Conservation (phyloP, 306 rosid species). For the Begonia masoniana region DNA sequence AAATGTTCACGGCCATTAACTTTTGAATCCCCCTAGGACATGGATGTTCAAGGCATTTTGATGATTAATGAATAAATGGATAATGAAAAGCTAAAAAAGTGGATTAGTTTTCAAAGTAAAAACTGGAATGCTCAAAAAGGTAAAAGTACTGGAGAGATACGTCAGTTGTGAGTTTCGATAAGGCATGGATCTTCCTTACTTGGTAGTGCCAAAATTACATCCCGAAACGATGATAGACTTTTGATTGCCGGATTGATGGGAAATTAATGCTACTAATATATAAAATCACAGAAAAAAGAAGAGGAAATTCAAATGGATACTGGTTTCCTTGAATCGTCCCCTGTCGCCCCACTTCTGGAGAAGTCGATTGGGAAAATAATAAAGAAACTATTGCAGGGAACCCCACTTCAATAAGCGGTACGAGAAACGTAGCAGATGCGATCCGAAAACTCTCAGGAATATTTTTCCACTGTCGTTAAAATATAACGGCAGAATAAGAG, state of each 20-base stretch:
- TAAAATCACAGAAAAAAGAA: neutral
- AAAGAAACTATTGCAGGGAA: too few species aligned
- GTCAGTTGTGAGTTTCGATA: slow-evolving; percentile 88
- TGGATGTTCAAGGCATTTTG: slow-evolving; percentile 43
- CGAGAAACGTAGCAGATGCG: too few species aligned
- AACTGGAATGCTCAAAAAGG: neutral
- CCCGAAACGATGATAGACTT: slow-evolving; percentile 75
- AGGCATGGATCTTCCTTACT: slow-evolving; percentile 93
- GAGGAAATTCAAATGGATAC: slow-evolving; percentile 19
- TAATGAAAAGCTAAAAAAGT: neutral
- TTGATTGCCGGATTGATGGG: slow-evolving; percentile 62
- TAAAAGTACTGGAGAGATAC: slow-evolving; percentile 65
- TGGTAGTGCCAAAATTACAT: slow-evolving; percentile 84
- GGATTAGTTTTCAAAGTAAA: neutral
- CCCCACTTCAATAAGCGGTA: too few species aligned
- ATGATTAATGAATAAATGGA: too few species aligned
- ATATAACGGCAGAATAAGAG: too few species aligned
- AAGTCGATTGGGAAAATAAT: too few species aligned
- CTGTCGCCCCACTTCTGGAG: slow-evolving; percentile 87
- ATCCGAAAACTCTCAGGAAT: too few species aligned
- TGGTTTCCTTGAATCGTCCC: slow-evolving; percentile 97
- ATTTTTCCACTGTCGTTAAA: too few species aligned
- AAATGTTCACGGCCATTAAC: slow-evolving; percentile 83
- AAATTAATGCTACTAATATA: slow-evolving; percentile 10
- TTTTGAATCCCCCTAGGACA: slow-evolving; percentile 92